A percentile compares a stretch with the other conserved stretches of the same genome.
These are phyloP conservation scores for Xylaria bambusicola DNA, from an alignment of 495 filamentous ascomycete species.

Conservation along the genomic window DNA sequence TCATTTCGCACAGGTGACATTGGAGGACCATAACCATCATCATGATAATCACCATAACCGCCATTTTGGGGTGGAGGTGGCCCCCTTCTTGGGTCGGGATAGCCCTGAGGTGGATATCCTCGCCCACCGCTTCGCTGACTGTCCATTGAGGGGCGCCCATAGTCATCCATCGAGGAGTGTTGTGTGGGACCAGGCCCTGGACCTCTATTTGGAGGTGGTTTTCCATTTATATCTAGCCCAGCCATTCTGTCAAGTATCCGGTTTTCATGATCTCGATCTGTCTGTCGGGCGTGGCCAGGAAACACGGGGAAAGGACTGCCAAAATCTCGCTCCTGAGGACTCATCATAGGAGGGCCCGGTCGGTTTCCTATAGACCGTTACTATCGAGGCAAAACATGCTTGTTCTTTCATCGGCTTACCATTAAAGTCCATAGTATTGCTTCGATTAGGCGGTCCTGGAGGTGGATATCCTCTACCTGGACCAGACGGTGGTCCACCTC, in stretches of 20 bases:
- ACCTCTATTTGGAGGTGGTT: conserved; percentile 35
- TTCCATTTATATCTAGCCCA: conserved; percentile 57
- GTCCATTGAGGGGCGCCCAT: conserved; percentile 35
- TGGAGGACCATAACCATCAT: conserved; percentile 36
- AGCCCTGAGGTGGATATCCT: conserved; percentile 40
- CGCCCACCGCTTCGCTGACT: conserved; percentile 39
- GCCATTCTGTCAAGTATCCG: conserved; percentile 59
- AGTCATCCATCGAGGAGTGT: conserved; percentile 37
- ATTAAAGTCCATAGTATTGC: conserved; percentile 32
- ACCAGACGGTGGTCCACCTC: conserved; percentile 28
- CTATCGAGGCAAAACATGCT: background rate
- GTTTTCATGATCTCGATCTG: conserved; percentile 45
- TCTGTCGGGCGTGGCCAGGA: conserved; percentile 52
- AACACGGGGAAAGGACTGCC: conserved; percentile 72
- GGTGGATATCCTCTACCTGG: conserved; percentile 45
- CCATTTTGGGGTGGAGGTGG: conserved; percentile 37
- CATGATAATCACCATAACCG: conserved; percentile 37
- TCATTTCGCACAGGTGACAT: conserved; percentile 32
- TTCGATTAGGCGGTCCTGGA: conserved; percentile 37
- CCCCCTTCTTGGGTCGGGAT: conserved; percentile 44
- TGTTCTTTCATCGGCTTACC: conserved; percentile 28
- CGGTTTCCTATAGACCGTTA: conserved; percentile 34
- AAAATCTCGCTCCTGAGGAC: conserved; percentile 55
- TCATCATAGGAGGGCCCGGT: conserved; percentile 32
- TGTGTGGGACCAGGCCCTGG: conserved; percentile 34